Base-by-base conservation (phyloP, 768 basidiomycete species). In the Melanogaster broomeanus region DNA sequence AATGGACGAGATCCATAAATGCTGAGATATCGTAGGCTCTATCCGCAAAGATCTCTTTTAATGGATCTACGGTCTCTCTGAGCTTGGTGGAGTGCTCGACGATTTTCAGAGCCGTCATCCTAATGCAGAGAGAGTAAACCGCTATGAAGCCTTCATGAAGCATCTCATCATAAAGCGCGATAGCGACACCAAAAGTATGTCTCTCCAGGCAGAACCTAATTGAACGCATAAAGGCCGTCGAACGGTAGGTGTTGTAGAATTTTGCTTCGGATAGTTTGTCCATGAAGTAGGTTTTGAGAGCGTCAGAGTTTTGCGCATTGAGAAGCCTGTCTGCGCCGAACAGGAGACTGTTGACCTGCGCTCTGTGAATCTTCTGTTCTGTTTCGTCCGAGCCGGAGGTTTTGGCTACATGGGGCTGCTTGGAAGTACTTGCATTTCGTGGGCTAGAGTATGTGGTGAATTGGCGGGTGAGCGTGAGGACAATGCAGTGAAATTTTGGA, bases 131-230 rank as follows among this genome's bases (percentile, higher is more conserved):
- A 13, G 69, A 48, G 7, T 67, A 51, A 13, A 73, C 60, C 1
- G 76, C 69, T 2, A 73, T 44, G 37, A 79, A 67, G 9, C 74
- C 73, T 16, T 74, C 70, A 1, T 65, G 59, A 18, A 61, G 53
- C 75, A 84, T 78, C 16, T 72, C 69, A 8, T 68, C 57, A 57
- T 79, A 74, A 11, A 82, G 62, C 3, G 61, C 52, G 16, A 71
- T 59, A 0, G 82, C 81, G 30, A 72, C 64, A 12, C 60, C 57
- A 46, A 76, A 73, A 8, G 64, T 49, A 2, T 69, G 68, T 34
- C 72, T 57, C 16, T 72, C 63, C 21, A 83, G 59, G 42, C 82
- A 74, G 18, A 73, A 66, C 8, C 65, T 56, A 19, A 80, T 73
- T 41, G 73, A 58, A 18, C 64, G 66, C 52, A 75, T 72, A 55